A percentile compares a stretch with the other conserved stretches of the same genome.
Conservation (phyloP, 768 basidiomycete genomes). For the Termitomyces sp. region DNA sequence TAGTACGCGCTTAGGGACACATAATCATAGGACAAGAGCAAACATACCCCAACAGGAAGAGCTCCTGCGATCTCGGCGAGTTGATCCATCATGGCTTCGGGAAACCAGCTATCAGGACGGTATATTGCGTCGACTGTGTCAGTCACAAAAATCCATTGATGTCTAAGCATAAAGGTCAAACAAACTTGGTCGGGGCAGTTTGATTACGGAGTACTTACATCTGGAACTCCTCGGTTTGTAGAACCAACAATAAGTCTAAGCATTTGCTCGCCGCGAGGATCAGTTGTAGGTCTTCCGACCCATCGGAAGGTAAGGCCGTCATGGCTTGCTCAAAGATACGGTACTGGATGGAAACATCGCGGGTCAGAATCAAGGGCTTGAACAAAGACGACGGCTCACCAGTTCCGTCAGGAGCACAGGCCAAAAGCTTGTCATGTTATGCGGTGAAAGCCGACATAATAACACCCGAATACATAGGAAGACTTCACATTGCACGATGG, state of each 20-base stretch:
- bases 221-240: constrained; percentile 98
- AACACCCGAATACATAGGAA: constrained; percentile 91
- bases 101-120: constrained; percentile 76
- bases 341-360: constrained; percentile 44
- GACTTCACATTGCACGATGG: constrained; percentile 90
- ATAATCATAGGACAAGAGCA: not conserved
- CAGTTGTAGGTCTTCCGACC: constrained; percentile 79
- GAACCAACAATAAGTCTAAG: constrained; percentile 83
- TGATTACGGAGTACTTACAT: constrained; percentile 49
- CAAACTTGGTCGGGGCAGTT: not conserved
- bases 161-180: constrained; percentile 37
- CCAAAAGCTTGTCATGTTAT: constrained; percentile 95
- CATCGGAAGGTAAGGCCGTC: constrained; percentile 66
- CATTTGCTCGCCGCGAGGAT: constrained; percentile 92
- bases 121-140: constrained; percentile 96
- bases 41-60: constrained; percentile 46
- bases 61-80: constrained; percentile 79
- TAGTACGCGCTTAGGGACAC: not conserved
- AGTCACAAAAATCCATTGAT: constrained; percentile 98
- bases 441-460: constrained; percentile 84
- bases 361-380: not conserved
- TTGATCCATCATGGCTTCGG: constrained; percentile 88
- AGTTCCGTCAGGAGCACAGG: constrained; percentile 92
- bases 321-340: constrained; percentile 87
- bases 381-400: constrained; percentile 37